A percentile compares a stretch with the other conserved stretches of the same genome.
phyloP scores from a whole-genome alignment of 495 filamentous ascomycete genomes.

The Lasiosphaeris hirsuta region DNA sequence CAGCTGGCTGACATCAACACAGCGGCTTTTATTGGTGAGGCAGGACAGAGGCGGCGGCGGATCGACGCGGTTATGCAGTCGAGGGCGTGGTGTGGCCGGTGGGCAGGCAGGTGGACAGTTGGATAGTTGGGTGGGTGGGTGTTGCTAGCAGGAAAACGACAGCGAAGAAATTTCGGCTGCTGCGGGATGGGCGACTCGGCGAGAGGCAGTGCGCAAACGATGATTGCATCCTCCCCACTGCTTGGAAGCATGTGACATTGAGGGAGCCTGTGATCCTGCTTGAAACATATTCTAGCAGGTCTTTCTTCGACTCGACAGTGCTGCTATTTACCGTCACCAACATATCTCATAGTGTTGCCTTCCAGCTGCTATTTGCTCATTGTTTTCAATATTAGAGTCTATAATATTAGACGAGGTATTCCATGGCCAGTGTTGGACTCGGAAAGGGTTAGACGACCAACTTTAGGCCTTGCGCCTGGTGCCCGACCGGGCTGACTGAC shows the following conservation, averaged over 20 bases:
- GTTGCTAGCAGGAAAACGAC: slow-evolving; percentile 3
- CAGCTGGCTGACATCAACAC: slow-evolving; percentile 13
- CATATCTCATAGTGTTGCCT: no score
- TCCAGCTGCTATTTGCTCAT: no score
- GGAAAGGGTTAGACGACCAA: no score
- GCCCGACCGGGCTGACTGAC: no score
- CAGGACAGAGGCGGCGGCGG: not conserved
- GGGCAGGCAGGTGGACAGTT: slow-evolving; percentile 1
- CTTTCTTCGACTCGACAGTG: not conserved
- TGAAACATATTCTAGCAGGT: no score
- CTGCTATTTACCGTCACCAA: no score
- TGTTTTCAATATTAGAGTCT: no score
- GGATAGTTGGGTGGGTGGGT: not conserved
- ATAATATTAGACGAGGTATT: no score
- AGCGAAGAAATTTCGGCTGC: slow-evolving; percentile 27
- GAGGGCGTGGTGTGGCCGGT: slow-evolving; percentile 1
- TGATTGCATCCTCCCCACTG: not conserved
- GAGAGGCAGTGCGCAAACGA: slow-evolving; percentile 6
- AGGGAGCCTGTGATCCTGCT: not conserved
- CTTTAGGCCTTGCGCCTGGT: no score
- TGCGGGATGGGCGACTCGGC: slow-evolving; percentile 15
- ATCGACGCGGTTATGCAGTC: slow-evolving; percentile 3
- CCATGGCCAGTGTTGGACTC: no score
- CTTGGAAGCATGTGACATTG: slow-evolving; percentile 8
- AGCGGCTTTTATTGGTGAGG: slow-evolving; percentile 7